These are phyloP conservation scores for Rubia peregrina DNA, from an alignment of 305 asterid genomes.

Conservation along the genomic window DNA sequence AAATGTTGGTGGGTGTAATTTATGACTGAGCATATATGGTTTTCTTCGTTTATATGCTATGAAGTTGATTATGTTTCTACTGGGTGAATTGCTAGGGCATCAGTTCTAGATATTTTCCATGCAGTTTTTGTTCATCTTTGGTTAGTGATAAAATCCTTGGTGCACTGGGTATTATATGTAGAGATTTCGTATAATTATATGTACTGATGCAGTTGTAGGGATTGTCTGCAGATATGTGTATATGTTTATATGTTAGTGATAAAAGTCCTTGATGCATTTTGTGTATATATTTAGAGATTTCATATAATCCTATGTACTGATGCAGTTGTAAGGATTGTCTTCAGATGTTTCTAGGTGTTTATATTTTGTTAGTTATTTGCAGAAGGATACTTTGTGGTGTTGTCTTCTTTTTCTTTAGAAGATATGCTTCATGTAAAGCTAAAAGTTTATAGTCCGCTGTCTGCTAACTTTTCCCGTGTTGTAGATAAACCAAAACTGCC, in stretches of 20 bases:
- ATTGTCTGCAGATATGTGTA: neutral
- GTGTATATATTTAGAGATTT: neutral
- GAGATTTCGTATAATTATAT: neutral
- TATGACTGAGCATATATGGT: neutral
- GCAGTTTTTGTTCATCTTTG: neutral
- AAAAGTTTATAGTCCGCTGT: neutral
- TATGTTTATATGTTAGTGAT: neutral
- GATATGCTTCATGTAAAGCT: neutral
- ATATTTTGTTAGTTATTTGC: neutral
- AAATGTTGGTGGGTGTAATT: neutral
- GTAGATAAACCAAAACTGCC: conserved; percentile 82
- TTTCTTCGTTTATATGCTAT: neutral
- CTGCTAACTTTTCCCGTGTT: conserved; percentile 22
- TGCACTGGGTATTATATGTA: neutral
- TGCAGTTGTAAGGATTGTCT: neutral
- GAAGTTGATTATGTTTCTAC: neutral
- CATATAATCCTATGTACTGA: neutral
- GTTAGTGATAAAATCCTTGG: neutral
- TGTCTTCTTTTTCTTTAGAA: neutral
- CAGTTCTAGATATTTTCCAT: neutral
- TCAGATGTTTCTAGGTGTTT: neutral
- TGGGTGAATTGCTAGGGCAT: neutral
- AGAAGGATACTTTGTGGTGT: neutral
- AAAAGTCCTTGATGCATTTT: neutral
- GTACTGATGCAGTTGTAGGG: neutral